phyloP scores from a whole-genome alignment of 2,329 filamentous ascomycete genomes.

The Penicillium sp. region DNA sequence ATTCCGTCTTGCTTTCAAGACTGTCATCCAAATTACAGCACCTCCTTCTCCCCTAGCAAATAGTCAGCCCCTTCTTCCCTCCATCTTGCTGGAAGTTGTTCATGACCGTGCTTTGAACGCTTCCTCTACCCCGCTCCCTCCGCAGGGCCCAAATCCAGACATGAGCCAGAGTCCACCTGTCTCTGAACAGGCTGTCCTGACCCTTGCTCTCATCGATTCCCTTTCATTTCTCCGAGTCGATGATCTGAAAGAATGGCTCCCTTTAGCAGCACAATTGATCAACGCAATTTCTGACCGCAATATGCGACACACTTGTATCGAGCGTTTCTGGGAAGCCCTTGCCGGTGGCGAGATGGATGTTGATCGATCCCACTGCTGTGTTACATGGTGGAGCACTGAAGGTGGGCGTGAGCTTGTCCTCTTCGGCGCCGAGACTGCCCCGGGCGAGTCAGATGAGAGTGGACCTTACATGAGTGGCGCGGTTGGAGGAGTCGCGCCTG shows the following conservation, averaged over 20 bases:
- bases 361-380: conserved; percentile 72
- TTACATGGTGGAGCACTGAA: conserved; percentile 79
- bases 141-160: conserved; percentile 35
- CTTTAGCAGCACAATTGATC: conserved; percentile 65
- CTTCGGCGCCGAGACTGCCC: conserved; percentile 38
- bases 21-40: conserved; percentile 74
- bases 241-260: conserved; percentile 77
- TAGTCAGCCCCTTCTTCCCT: conserved; percentile 72
- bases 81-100: conserved; percentile 75
- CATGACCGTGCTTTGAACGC: conserved; percentile 62
- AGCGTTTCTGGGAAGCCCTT: conserved; percentile 75
- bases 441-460: conserved; percentile 23
- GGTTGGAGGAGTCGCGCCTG: conserved; percentile 37
- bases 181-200: conserved; percentile 75
- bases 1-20: conserved; percentile 84
- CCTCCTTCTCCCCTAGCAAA: conserved; percentile 74
- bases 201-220: conserved; percentile 74
- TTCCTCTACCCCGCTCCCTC: conserved; percentile 50
- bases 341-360: conserved; percentile 85
- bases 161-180: conserved; percentile 32
- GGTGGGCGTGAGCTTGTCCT: conserved; percentile 59
- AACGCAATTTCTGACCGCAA: conserved; percentile 60
- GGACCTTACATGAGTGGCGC: conserved; percentile 57
- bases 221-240: conserved; percentile 69
- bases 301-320: conserved; percentile 64